Conservation (phyloP, 2,329 filamentous ascomycete genomes). For the Fusarium tricinctum region DNA sequence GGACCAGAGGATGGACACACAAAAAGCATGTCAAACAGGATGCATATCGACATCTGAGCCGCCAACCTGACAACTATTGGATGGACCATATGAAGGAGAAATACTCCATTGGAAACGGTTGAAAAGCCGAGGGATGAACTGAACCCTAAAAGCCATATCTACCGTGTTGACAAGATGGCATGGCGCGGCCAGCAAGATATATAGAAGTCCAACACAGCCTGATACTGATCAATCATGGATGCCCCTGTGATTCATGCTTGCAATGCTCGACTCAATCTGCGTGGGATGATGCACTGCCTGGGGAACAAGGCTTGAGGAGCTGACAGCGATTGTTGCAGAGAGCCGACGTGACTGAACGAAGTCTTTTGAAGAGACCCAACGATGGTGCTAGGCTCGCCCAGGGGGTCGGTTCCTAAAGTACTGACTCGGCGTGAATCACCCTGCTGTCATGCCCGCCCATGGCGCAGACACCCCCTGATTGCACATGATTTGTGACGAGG, state of each 20-base stretch:
- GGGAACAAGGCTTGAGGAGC: constrained; percentile 3
- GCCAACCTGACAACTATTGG: constrained; percentile 30
- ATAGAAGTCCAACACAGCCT: constrained; percentile 46
- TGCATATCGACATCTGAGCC: constrained; percentile 38
- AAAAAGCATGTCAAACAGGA: constrained; percentile 33
- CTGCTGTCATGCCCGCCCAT: constrained; percentile 28
- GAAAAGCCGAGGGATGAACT: constrained; percentile 37
- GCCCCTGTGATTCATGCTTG: constrained; percentile 19
- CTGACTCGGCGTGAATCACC: constrained; percentile 30
- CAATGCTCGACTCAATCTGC: neutral
- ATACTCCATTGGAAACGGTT: constrained; percentile 26
- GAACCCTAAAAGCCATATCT: constrained; percentile 36
- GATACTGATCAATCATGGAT: constrained; percentile 43
- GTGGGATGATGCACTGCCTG: neutral
- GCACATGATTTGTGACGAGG: constrained; percentile 31
- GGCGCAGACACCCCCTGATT: constrained; percentile 14
- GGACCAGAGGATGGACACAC: constrained; percentile 25
- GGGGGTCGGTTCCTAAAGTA: constrained; percentile 25
- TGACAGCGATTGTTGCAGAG: constrained; percentile 5
- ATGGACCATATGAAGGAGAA: constrained; percentile 33
- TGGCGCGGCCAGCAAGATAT: constrained; percentile 41
- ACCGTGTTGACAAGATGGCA: constrained; percentile 39
- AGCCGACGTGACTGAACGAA: constrained; percentile 12
- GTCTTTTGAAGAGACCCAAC: constrained; percentile 9
- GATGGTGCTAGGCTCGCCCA: constrained; percentile 20